Evolutionary conservation across 352 stramenopile genomes (phyloP).

Genomic region (Phytophthora pluvialis): DNA sequence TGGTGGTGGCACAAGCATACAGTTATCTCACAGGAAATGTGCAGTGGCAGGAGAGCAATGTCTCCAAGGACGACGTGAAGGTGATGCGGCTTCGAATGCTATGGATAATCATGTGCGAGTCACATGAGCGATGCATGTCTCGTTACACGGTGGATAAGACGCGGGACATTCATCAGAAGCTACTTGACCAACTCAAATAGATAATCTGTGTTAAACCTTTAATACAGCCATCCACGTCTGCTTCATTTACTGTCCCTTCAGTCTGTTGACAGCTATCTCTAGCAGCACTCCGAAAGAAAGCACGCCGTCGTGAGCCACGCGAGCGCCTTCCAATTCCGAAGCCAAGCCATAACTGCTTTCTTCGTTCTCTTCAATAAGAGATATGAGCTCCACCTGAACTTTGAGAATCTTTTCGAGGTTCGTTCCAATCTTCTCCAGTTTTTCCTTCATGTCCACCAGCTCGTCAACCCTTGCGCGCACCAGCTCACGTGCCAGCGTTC

Average conservation of each 20-base stretch:
- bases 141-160: background rate
- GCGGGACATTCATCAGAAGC: background rate
- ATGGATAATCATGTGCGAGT: conserved; percentile 9
- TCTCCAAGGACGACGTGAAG: conserved; percentile 1
- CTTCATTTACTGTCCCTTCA: background rate
- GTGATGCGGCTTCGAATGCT: conserved; percentile 3
- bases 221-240: background rate
- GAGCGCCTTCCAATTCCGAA: background rate
- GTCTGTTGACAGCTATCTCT: background rate
- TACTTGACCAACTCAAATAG: conserved; percentile 1
- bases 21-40: background rate
- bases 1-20: conserved; percentile 10
- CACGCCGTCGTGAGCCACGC: background rate
- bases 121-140: background rate
- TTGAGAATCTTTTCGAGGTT: too few relatives aligned
- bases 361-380: background rate
- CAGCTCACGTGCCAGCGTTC: too few relatives aligned
- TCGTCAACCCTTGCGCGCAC: too few relatives aligned
- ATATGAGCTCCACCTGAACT: background rate
- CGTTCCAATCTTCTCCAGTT: too few relatives aligned
- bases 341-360: background rate
- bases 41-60: background rate
- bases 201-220: background rate
- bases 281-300: background rate
- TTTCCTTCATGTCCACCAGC: too few relatives aligned